Base-by-base conservation (phyloP, 768 basidiomycete genomes). In the Tulasnella sp. region DNA sequence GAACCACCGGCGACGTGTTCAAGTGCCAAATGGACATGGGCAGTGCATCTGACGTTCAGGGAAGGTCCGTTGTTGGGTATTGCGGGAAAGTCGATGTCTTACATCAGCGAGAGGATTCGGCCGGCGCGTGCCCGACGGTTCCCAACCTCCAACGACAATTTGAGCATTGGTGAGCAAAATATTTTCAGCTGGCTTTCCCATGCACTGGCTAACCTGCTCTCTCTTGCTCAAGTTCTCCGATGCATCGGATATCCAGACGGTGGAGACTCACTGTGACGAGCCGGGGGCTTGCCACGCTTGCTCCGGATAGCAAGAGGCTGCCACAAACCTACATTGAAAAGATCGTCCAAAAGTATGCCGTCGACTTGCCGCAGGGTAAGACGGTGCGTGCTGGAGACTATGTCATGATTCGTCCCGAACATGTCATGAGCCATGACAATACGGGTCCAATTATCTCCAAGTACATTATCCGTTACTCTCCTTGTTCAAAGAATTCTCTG, bases 391-490 rank as follows among this genome's bases (percentile, higher is more conserved):
- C 96, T 48, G 98, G 97, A 18, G 98, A 99, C 91, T 99, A 99
- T 90, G 96, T 99, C 51, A 99, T 98, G 96, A 98, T 99, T 85
- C 90, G 91, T 57, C 98, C 98, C 32, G 92, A 98, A 83, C 95
- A 99, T 89, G 96, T 98, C 81, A 96, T 96, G 95, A 96, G 94
- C 13, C 95, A 96, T 81, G 98, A 99, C 82, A 99, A 99, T 83
- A 99, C 98, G 16, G 98, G 96, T 0, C 97, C 98, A 9, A 96
- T 99, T 80, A 97, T 99, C 79, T 91, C 93, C 83, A 99, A 99
- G 96, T 96, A 83, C 82, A 92, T 70, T 75, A 80, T 51, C 67
- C 55, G 29, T 26, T 72, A 42, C 80, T 75, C 79, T 61, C 48
- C 77, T 11, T 78, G 48, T 69, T 75, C 26, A 42, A 32, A 44